Base-by-base conservation (phyloP, 805 yeast genomes). In the Candida saitoana region DNA sequence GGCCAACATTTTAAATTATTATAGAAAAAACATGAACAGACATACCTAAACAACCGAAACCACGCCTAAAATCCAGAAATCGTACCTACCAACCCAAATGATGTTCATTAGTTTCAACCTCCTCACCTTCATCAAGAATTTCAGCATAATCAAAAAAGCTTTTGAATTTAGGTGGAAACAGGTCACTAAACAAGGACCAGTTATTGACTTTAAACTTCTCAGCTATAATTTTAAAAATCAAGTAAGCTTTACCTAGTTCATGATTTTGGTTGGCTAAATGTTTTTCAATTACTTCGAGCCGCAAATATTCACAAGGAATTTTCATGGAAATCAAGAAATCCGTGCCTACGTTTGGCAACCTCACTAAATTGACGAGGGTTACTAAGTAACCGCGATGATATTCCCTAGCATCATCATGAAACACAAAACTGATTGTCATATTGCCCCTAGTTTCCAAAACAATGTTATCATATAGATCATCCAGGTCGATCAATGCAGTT, bases 261-360 rank as follows among this genome's bases (percentile, higher is more conserved):
- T 34, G 16, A 11, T 34, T 19, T n/a, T n/a, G 25, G 19, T 19
- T 37, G 15, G 32, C 11, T 16, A 39, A 18, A 15, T 20, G 18
- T 16, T 29, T 5, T 29, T 22, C 16, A 4, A 36, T 25, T 7
- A 35, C 32, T 27, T 18, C 22, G 17, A 22, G 12, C n/a, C 17
- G 22, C 20, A 16, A 16, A 27, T 4, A 8, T 17, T 32, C 20
- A n/a, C 48, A 41, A 7, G 87, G 86, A 2, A 81, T 69, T 48
- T 83, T 82, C 52, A 76, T 69, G 3, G 84, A 72, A 11, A 85
- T 56, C 32, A 84, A 54, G 3, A 81, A 67, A 59, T 86, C 95
- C 0, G 90, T 80, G 2, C 63, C 63, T 1, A 65, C 77, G 38
- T 69, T 69, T 8, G 55, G 49, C 18, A 84, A 50, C 41, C 90